These are phyloP conservation scores for Neofusicoccum kwambonambiense DNA, from an alignment of 2,329 filamentous ascomycete species.

Conservation along the genomic window DNA sequence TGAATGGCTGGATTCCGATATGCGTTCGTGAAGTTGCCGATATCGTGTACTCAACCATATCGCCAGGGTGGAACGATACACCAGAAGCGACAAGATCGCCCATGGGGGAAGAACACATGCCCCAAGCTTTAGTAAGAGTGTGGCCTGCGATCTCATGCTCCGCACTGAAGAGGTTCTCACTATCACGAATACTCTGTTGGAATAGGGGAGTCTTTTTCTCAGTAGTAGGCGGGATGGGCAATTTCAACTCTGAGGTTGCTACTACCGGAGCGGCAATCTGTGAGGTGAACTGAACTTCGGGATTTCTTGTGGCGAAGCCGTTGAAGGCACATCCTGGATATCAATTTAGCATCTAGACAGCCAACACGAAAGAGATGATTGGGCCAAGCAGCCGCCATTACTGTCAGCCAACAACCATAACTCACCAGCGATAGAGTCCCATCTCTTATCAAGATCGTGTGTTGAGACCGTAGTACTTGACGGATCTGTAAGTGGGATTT, in stretches of 20 bases:
- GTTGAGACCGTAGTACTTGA: conserved; percentile 23
- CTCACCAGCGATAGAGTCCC: conserved; percentile 41
- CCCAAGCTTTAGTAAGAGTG: conserved; percentile 54
- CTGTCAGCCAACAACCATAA: neutral
- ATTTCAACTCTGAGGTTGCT: conserved; percentile 30
- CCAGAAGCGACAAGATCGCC: conserved; percentile 50
- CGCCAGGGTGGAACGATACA: conserved; percentile 54
- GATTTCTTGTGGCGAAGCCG: conserved; percentile 17
- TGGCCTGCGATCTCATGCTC: conserved; percentile 51
- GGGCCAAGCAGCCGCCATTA: neutral
- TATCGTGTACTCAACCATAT: conserved; percentile 58
- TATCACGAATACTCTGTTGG: conserved; percentile 40
- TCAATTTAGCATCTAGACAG: conserved; percentile 1
- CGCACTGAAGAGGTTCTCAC: conserved; percentile 46
- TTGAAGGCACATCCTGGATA: conserved; percentile 32
- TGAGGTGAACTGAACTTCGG: conserved; percentile 38
- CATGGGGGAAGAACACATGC: conserved; percentile 48
- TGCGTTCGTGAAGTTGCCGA: conserved; percentile 43
- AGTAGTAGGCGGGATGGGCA: conserved; percentile 23
- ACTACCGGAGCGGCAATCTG: conserved; percentile 35
- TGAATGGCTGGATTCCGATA: conserved; percentile 6
- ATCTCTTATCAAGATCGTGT: conserved; percentile 42
- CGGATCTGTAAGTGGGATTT: conserved; percentile 26
- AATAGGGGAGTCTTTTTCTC: conserved; percentile 31
- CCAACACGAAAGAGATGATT: neutral